Percentiles rank a stretch among this genome's conserved stretches.
These are phyloP conservation scores for Croton setiger DNA, from an alignment of 441 rosid species.

Conservation along the genomic window DNA sequence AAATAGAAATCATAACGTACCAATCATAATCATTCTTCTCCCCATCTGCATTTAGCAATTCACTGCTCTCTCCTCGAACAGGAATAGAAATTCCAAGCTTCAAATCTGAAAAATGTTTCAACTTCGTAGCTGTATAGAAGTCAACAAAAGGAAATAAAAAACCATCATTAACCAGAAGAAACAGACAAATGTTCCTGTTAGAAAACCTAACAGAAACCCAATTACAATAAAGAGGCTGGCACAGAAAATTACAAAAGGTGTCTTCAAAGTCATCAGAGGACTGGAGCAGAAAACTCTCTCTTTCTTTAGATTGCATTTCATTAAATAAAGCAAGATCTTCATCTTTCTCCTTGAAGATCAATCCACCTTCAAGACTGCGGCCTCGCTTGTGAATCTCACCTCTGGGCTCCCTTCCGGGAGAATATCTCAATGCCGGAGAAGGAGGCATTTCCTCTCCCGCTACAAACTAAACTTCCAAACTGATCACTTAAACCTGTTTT, in stretches of 20 bases:
- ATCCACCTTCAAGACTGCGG: constrained; percentile 69
- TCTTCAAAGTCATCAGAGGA: constrained; percentile 79
- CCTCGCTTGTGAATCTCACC: constrained; percentile 76
- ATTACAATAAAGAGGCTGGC: constrained; percentile 18
- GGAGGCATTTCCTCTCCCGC: constrained; percentile 63
- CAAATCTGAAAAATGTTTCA: constrained; percentile 79
- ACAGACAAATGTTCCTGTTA: constrained; percentile 15
- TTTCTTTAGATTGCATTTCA: constrained; percentile 86
- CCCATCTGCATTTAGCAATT: constrained; percentile 75
- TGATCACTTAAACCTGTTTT: constrained; percentile 25
- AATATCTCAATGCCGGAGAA: constrained; percentile 78
- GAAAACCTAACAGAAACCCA: constrained; percentile 10
- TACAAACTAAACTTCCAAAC: constrained; percentile 25
- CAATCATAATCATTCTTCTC: constrained; percentile 99
- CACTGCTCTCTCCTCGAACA: constrained; percentile 82
- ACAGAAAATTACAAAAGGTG: constrained; percentile 65
- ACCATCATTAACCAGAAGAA: constrained; percentile 19
- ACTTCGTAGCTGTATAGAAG: constrained; percentile 61
- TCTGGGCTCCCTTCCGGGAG: constrained; percentile 69
- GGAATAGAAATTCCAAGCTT: constrained; percentile 73
- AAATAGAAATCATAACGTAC: constrained; percentile 40
- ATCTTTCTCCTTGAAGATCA: constrained; percentile 62
- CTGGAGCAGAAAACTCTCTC: constrained; percentile 79
- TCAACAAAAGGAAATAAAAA: constrained; percentile 21
- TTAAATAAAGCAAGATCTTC: constrained; percentile 91